Evolutionary conservation across 306 rosid genomes (phyloP).

Genomic region (Dalbergia cochinchinensis): DNA sequence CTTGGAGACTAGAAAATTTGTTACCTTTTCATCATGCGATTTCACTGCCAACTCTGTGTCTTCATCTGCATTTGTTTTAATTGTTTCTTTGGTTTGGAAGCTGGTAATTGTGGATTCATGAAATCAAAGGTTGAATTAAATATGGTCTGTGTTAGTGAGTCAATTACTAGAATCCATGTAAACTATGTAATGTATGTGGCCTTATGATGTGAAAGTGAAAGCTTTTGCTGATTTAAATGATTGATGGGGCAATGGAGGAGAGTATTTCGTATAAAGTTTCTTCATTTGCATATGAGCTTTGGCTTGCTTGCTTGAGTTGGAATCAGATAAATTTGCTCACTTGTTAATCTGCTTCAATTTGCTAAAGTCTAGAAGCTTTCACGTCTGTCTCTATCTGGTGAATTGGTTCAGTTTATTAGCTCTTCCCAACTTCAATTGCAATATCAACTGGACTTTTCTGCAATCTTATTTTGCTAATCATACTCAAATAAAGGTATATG

Average conservation of each 20-base stretch:
- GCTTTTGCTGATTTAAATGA: background rate
- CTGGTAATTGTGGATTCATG: no score
- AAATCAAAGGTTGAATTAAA: no score
- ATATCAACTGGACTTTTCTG: slow-evolving; percentile 27
- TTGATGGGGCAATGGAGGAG: background rate
- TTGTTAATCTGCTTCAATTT: background rate
- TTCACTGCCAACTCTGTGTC: no score
- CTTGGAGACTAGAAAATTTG: no score
- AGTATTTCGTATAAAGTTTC: background rate
- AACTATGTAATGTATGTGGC: no score
- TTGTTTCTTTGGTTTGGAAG: no score
- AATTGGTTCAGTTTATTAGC: background rate
- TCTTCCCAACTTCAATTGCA: slow-evolving; percentile 25
- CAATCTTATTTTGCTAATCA: background rate
- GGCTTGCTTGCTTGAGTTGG: background rate
- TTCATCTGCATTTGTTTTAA: no score
- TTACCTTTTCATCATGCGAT: no score
- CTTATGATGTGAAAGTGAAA: background rate
- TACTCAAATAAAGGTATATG: slow-evolving; percentile 30
- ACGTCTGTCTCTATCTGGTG: background rate
- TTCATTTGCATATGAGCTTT: background rate
- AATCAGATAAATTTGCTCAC: background rate
- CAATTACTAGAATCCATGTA: no score
- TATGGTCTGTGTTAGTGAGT: no score
- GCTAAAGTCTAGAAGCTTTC: background rate